Conservation (phyloP, 805 yeast species). For the Tetrapisispora iriomotensis region DNA sequence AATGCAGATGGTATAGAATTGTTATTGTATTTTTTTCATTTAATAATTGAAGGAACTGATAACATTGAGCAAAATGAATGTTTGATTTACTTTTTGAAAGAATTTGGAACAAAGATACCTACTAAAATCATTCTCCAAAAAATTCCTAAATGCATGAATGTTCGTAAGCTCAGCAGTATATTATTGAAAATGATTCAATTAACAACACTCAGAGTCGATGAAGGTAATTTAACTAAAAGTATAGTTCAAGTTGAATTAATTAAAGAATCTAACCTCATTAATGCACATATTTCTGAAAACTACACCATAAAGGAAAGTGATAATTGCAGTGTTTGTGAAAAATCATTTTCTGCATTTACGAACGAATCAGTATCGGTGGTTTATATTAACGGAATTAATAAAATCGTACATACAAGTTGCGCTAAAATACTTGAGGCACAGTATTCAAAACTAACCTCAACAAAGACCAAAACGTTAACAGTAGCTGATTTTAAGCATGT, state of each 20-base stretch:
- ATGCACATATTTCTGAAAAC: slow-evolving; percentile 30
- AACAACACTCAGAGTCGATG: slow-evolving; percentile 33
- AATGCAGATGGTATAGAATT: slow-evolving; percentile 33
- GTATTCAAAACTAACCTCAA: neutral
- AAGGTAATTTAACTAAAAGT: slow-evolving; percentile 35
- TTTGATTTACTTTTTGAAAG: slow-evolving; percentile 17
- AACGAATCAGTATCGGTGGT: slow-evolving; percentile 17
- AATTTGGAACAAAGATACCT: slow-evolving; percentile 17
- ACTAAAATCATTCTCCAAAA: slow-evolving; percentile 32
- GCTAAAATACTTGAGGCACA: slow-evolving; percentile 7
- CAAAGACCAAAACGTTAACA: neutral
- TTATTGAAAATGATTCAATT: slow-evolving; percentile 37
- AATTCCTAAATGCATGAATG: slow-evolving; percentile 43
- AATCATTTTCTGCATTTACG: slow-evolving; percentile 18
- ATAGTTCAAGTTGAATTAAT: slow-evolving; percentile 46
- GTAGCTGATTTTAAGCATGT: neutral
- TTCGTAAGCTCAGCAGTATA: slow-evolving; percentile 35
- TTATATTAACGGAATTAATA: slow-evolving; percentile 8
- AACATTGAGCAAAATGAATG: neutral
- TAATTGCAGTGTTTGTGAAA: slow-evolving; percentile 52
- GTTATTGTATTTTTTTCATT: slow-evolving; percentile 33
- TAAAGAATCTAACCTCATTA: slow-evolving; percentile 36
- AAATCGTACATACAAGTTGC: slow-evolving; percentile 22
- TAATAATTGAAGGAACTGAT: slow-evolving; percentile 13
- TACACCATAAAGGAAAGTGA: slow-evolving; percentile 34